A percentile compares a stretch with the other conserved stretches of the same genome.
Evolutionary conservation across 2,329 filamentous ascomycete genomes (phyloP).

Genomic region (Akanthomyces uredinophilus): DNA sequence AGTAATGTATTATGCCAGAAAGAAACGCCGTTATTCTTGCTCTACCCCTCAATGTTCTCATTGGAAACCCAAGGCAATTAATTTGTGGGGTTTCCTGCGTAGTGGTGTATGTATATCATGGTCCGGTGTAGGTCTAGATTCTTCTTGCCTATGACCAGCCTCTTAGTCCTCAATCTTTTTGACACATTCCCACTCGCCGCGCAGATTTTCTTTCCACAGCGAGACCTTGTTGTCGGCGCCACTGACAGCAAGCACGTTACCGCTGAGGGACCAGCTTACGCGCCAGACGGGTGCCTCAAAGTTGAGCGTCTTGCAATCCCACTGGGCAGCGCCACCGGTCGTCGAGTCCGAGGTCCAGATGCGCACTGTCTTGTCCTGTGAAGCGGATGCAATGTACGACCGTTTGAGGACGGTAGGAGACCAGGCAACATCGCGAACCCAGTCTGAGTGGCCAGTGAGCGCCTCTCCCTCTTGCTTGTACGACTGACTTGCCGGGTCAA

Average conservation of each 20-base stretch:
- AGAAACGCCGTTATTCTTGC: neutral
- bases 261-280: conserved; percentile 95
- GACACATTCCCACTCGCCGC: conserved; percentile 94
- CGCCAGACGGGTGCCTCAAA: conserved; percentile 92
- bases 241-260: conserved; percentile 91
- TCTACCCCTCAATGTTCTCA: neutral
- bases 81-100: neutral
- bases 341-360: conserved; percentile 80
- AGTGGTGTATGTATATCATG: neutral
- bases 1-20: neutral
- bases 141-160: neutral
- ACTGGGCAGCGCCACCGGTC: conserved; percentile 60
- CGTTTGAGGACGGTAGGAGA: conserved; percentile 91
- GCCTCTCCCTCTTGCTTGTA: conserved; percentile 60
- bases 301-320: conserved; percentile 78
- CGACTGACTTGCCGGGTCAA: conserved; percentile 55
- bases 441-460: conserved; percentile 81
- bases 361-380: conserved; percentile 92
- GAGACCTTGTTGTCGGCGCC: conserved; percentile 95
- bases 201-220: conserved; percentile 96
- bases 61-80: neutral
- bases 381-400: conserved; percentile 92
- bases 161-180: conserved; percentile 87
- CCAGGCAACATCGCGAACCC: conserved; percentile 98
- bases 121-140: neutral